Evolutionary conservation across 169 alveolate genomes (phyloP), one percentile per base, ranked within the genome.

Genomic region (Plasmodium vivax): DNA sequence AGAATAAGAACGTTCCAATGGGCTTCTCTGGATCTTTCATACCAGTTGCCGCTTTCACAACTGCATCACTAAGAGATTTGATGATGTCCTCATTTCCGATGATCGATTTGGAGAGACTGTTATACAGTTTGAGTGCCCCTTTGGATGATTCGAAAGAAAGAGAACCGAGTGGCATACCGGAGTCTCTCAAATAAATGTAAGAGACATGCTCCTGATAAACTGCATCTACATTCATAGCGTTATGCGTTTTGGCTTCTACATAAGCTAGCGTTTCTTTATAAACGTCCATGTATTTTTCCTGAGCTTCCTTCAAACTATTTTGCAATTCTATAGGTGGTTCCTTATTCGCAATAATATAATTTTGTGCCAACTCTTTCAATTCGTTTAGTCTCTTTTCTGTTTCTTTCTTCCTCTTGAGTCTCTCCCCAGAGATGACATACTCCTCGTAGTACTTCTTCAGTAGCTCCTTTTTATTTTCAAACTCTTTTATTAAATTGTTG

Each of bases 41-140:
- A 23, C 96, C 95, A 6, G 90, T 73, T 36, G 84, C 93, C 14
- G 92, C 91, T 71, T 91, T 91, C 2, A 96, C 88, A 47, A 96
- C 96, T 3, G 98, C 96, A 82, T 95, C 95, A 83, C 96, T 93
- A 8, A 96, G 75, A 19, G 94, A 83, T 75, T 94, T 93, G 4
- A 96, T 96, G 30, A 96, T 96, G 27, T 96, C 98, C 36, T 96
- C 97, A 54, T 96, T 96, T 3, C 97, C 97, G 10, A 96, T 72
- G 54, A 96, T 92, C n/a, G 93, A 92, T 84, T 95, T 94, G 47
- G 96, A 96, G 14, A 96, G 62, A 68, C 95, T 96, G 3, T 82
- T 84, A 77, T 95, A 95, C 87, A 96, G 93, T 85, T 95, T 95
- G 54, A 95, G 51, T 16, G 84, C 95, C 38, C 95, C 95, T 58